Conservation (phyloP, 2,329 filamentous ascomycete genomes). For the Phoma sp. region DNA sequence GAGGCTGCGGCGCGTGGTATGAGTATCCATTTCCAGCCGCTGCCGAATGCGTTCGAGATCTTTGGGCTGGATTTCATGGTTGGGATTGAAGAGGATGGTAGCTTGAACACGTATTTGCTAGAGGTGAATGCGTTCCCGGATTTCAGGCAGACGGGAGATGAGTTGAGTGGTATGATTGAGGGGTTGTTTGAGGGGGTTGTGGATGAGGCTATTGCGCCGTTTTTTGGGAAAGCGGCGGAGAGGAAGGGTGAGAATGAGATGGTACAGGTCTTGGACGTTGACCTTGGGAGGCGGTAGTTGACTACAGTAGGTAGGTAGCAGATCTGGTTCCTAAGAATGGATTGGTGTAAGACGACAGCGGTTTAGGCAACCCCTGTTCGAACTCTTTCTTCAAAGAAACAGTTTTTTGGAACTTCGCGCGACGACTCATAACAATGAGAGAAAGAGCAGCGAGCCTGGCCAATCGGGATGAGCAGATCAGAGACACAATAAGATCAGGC, state of each 20-base stretch:
- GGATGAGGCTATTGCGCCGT: conserved; percentile 67
- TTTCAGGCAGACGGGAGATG: conserved; percentile 86
- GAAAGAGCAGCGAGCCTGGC: no score
- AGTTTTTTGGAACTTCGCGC: no score
- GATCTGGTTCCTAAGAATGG: no score
- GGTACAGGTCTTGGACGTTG: conserved; percentile 53
- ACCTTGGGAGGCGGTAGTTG: conserved; percentile 49
- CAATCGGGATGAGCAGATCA: no score
- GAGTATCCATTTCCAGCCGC: conserved; percentile 88
- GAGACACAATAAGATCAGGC: no score
- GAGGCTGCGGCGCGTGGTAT: conserved; percentile 84
- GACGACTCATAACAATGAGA: no score
- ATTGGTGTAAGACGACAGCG: no score
- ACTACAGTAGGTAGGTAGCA: no score
- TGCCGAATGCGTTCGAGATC: conserved; percentile 88
- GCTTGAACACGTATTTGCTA: conserved; percentile 70
- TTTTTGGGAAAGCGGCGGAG: conserved; percentile 60
- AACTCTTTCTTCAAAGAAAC: no score
- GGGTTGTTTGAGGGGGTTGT: conserved; percentile 80
- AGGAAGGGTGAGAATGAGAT: conserved; percentile 31
- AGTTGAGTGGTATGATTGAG: conserved; percentile 72
- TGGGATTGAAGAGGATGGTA: conserved; percentile 51
- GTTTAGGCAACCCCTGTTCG: no score
- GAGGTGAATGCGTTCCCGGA: conserved; percentile 98
- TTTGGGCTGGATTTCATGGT: conserved; percentile 93